Evolutionary conservation across 257 asterid genomes (phyloP), one percentile per base, ranked within the genome.

Genomic region (Cynanchum wilfordii): DNA sequence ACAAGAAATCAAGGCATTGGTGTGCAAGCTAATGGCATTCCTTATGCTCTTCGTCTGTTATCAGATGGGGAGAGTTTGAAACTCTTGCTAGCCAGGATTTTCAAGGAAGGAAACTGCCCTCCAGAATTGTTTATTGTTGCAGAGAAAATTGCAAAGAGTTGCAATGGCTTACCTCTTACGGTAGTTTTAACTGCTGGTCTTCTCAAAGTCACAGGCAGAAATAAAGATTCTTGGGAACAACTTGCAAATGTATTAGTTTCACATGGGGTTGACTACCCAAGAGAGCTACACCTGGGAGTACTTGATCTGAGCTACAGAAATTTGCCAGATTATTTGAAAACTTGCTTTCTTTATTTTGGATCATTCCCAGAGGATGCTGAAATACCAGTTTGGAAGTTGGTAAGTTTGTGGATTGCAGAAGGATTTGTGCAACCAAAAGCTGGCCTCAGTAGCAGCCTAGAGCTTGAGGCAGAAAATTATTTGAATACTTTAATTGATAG

Each of bases 91-190:
- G 50, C 22, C 30, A 69, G 3, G 30, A 15, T 58, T 17, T 75
- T 68, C 22, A 10, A 19, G 15, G 5, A 62, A 25, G 29, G 47
- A 8, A 2, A 22, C 0, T 75, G 69, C 59, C 78, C 74, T 27
- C 33, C 47, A n/a, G 62, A 44, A 56, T 40, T 75, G 3, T 24
- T 55, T 24, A 17, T 2, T 4, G 19, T n/a, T n/a, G 76, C 63
- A n/a, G 47, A 27, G 60, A 17, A 50, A 45, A 62, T 73, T 2
- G 50, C 60, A 15, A 6, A 27, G 44, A 25, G 63, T 5, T 73
- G 76, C 47, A 16, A 62, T 25, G 70, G 76, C 36, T 60, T 73
- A 73, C 76, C 76, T 10, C 76, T 73, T 30, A 17, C 70, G 36
- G 27, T 63, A 19, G 68, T 63, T 33, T 63, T 63, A 25, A 19